Conservation (phyloP, 495 filamentous ascomycete species). For the Penicillium lagena region DNA sequence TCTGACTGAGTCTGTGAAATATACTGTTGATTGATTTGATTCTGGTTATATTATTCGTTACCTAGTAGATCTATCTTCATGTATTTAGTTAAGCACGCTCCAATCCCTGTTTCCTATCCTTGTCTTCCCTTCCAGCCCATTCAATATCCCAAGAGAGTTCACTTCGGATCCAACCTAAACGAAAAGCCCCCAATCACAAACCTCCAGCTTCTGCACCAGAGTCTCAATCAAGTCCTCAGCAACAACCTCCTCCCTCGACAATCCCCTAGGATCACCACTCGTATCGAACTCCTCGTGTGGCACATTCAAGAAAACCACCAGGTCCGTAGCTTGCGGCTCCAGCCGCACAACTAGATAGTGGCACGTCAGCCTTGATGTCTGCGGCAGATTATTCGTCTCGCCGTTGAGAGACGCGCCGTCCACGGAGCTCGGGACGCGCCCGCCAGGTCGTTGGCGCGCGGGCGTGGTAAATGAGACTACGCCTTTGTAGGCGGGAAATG, state of each 20-base stretch:
- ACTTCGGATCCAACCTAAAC: conserved; percentile 19
- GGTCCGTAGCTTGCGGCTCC: conserved; percentile 67
- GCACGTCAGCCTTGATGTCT: conserved; percentile 19
- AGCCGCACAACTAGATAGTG: conserved; percentile 60
- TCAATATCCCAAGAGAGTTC: neutral
- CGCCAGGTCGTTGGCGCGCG: conserved; percentile 5
- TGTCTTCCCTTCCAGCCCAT: neutral
- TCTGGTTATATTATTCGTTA: too few relatives aligned
- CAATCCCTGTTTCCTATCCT: neutral
- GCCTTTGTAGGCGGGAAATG: conserved; percentile 22
- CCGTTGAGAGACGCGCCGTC: conserved; percentile 9
- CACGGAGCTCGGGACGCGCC: neutral
- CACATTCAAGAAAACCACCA: conserved; percentile 87
- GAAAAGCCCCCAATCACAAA: conserved; percentile 83
- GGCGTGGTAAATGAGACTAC: conserved; percentile 24
- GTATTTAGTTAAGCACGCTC: too few relatives aligned
- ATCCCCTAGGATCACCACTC: conserved; percentile 24
- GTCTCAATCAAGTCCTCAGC: conserved; percentile 53
- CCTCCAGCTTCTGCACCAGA: conserved; percentile 64
- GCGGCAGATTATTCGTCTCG: conserved; percentile 1
- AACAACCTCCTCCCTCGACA: conserved; percentile 55
- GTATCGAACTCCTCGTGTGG: conserved; percentile 66
- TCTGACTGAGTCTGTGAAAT: conserved; percentile 7
- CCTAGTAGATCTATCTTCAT: too few relatives aligned
- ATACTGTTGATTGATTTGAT: conserved; percentile 5